Percentiles rank a stretch among this genome's conserved stretches.
These are phyloP conservation scores for rapeseed (Brassica napus) DNA, from an alignment of 345 rosid genomes.

Conservation along the genomic window Da-Ae NC_063438.1:4213001-4213500, in stretches of 20 bases:
- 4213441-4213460: no score
- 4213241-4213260: neutral
- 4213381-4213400: slow-evolving; percentile 94
- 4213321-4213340: slow-evolving; percentile 59
- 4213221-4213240: neutral
- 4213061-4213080: neutral
- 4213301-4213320: slow-evolving; percentile 16
- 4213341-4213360: slow-evolving; percentile 85
- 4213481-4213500: neutral
- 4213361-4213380: slow-evolving; percentile 88
- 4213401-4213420: neutral
- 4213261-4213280: neutral
- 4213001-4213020: slow-evolving; percentile 59
- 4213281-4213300: slow-evolving; percentile 25
- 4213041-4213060: neutral
- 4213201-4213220: neutral
- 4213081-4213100: neutral
- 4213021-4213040: neutral
- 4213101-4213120: neutral
- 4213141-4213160: neutral
- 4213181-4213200: neutral
- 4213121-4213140: neutral
- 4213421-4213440: no score
- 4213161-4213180: neutral
- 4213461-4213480: neutral